Evolutionary conservation across 257 asterid genomes (phyloP).

Genomic region (Nicotiana knightiana): DNA sequence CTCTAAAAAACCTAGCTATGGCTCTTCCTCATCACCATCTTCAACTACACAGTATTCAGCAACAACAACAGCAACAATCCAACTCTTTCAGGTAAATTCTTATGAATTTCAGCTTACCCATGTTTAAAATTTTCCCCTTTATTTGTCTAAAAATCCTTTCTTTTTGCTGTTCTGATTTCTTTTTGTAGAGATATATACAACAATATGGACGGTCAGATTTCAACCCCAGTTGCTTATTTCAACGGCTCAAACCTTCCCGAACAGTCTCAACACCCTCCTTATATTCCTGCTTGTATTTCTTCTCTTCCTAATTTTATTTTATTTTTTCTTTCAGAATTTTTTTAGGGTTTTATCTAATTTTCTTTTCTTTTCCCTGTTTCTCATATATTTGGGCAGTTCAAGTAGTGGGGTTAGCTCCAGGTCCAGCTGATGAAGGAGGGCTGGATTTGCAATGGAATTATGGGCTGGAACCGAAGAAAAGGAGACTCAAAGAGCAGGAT

Average conservation of each 20-base stretch:
- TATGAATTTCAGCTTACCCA: background rate
- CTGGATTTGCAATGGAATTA: conserved; percentile 69
- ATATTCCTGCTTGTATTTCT: conserved; percentile 71
- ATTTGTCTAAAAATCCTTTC: background rate
- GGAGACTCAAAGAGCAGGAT: conserved; percentile 70
- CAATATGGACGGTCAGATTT: conserved; percentile 75
- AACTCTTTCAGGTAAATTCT: conserved; percentile 53
- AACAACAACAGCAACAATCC: conserved; percentile 17
- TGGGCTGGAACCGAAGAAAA: conserved; percentile 55
- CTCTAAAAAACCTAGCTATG: conserved; percentile 40
- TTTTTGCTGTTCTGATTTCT: background rate
- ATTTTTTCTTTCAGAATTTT: background rate
- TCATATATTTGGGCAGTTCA: conserved; percentile 49
- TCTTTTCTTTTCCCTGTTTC: background rate
- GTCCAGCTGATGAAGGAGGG: conserved; percentile 54
- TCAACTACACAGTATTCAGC: conserved; percentile 36
- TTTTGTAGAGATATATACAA: conserved; percentile 57
- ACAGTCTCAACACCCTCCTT: conserved; percentile 76
- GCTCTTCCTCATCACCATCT: conserved; percentile 67
- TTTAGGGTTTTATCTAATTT: background rate
- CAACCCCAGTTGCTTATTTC: conserved; percentile 63
- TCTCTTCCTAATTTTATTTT: background rate
- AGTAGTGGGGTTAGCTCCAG: conserved; percentile 73
- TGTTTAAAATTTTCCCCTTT: background rate
- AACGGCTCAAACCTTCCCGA: conserved; percentile 62